phyloP scores from a whole-genome alignment of 495 filamentous ascomycete species.

The Aspergillus sclerotioniger region DNA sequence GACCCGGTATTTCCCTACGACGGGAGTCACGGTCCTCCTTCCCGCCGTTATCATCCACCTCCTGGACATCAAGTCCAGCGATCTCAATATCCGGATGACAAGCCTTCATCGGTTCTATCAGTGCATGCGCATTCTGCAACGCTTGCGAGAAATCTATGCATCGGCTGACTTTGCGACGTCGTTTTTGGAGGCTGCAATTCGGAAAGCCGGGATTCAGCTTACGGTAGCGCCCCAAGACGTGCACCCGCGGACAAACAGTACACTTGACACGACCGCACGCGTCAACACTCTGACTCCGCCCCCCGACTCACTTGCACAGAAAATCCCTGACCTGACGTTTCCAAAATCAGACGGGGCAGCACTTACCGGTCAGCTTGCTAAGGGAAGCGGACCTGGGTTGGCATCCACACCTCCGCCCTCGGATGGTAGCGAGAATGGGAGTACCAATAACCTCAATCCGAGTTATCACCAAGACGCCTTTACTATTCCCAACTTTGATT shows the following conservation, averaged over 20 bases:
- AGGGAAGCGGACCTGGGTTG: slow-evolving; percentile 25
- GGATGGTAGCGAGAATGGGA: slow-evolving; percentile 46
- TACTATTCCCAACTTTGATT: slow-evolving; percentile 33
- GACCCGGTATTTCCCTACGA: slow-evolving; percentile 77
- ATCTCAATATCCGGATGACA: slow-evolving; percentile 62
- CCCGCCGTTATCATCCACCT: slow-evolving; percentile 90
- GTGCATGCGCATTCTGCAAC: slow-evolving; percentile 81
- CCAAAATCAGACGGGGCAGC: slow-evolving; percentile 26
- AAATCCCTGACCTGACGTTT: slow-evolving; percentile 45
- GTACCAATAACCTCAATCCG: slow-evolving; percentile 43
- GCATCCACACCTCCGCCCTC: slow-evolving; percentile 46
- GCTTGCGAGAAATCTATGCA: slow-evolving; percentile 78
- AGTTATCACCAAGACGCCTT: slow-evolving; percentile 33
- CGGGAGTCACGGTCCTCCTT: slow-evolving; percentile 82
- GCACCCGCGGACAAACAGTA: slow-evolving; percentile 25
- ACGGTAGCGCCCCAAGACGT: slow-evolving; percentile 42
- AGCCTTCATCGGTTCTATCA: slow-evolving; percentile 76
- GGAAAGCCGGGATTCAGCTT: slow-evolving; percentile 69
- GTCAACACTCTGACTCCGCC: slow-evolving; percentile 41
- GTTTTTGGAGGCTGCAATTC: slow-evolving; percentile 80
- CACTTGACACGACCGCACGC: slow-evolving; percentile 27
- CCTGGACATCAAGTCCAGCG: slow-evolving; percentile 79
- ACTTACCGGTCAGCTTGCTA: slow-evolving; percentile 15
- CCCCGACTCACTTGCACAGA: slow-evolving; percentile 45
- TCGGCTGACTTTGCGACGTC: slow-evolving; percentile 83